These are phyloP conservation scores for Prosopis cineraria DNA, from an alignment of 306 rosid species.

Conservation along the genomic window DNA sequence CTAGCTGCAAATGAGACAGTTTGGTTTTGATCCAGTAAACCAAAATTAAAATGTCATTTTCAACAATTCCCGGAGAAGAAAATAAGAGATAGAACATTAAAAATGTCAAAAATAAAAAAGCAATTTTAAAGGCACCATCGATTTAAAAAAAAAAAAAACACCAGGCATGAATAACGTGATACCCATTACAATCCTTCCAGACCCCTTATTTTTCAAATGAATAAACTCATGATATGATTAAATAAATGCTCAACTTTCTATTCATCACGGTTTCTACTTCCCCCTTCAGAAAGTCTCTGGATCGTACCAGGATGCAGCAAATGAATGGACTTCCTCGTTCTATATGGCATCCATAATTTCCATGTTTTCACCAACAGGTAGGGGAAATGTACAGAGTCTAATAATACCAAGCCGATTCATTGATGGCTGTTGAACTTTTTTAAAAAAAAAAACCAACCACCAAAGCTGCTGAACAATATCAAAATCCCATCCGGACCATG, in stretches of 20 bases:
- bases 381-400: background rate
- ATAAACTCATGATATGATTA: background rate
- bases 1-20: conserved; percentile 62
- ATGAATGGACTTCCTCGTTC: background rate
- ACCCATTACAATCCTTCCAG: background rate
- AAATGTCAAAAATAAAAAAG: conserved; percentile 6
- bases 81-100: background rate
- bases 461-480: background rate
- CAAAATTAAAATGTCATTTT: background rate
- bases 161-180: background rate
- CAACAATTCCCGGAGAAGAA: background rate
- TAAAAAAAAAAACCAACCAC: no score
- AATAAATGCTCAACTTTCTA: background rate
- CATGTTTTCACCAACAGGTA: background rate
- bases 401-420: background rate
- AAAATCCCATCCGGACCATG: conserved; percentile 1
- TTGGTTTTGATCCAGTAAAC: conserved; percentile 29
- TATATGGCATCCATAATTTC: background rate
- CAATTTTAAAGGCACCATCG: background rate
- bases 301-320: conserved; percentile 6
- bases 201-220: background rate
- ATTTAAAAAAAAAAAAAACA: background rate
- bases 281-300: background rate
- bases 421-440: background rate
- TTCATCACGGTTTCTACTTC: background rate